Evolutionary conservation across 2,329 filamentous ascomycete genomes (phyloP).

Genomic region (Microdochium nivale): DNA sequence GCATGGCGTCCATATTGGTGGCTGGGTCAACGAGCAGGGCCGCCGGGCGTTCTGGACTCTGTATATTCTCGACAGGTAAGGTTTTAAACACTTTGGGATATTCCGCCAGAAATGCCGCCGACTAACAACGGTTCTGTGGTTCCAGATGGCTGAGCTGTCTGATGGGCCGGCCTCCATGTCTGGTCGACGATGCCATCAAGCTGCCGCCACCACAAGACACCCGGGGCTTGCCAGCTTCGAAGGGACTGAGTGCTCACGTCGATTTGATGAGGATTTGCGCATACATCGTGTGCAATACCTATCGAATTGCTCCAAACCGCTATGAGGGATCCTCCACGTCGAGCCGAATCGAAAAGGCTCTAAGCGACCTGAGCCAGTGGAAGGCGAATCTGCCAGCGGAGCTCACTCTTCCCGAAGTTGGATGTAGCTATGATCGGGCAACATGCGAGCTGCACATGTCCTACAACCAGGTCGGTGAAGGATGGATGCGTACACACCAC

Average conservation of each 20-base stretch:
- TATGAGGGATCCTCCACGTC: conserved; percentile 13
- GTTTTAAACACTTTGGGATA: too few species aligned
- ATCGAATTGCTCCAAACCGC: conserved; percentile 26
- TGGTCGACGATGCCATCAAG: conserved; percentile 37
- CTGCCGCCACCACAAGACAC: conserved; percentile 28
- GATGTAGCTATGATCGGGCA: conserved; percentile 29
- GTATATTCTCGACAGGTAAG: conserved; percentile 39
- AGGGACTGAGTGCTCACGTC: conserved; percentile 35
- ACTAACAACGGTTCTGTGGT: not conserved
- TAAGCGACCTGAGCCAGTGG: conserved; percentile 34
- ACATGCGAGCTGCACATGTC: conserved; percentile 38
- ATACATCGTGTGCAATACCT: conserved; percentile 38
- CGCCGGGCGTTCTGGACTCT: conserved; percentile 44
- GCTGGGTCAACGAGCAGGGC: conserved; percentile 29
- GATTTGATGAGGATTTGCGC: conserved; percentile 37
- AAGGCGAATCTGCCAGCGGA: conserved; percentile 23
- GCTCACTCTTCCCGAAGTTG: conserved; percentile 26
- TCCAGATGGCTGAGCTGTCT: conserved; percentile 32
- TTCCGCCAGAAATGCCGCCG: not conserved
- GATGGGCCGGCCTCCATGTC: conserved; percentile 37
- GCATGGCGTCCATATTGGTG: conserved; percentile 37
- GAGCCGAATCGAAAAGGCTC: conserved; percentile 27
- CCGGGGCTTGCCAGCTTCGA: conserved; percentile 33
- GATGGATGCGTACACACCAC: not conserved
- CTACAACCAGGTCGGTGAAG: conserved; percentile 29